These are phyloP conservation scores for Annulohypoxylon nitens DNA, from an alignment of 495 filamentous ascomycete genomes.

Conservation along the genomic window DNA sequence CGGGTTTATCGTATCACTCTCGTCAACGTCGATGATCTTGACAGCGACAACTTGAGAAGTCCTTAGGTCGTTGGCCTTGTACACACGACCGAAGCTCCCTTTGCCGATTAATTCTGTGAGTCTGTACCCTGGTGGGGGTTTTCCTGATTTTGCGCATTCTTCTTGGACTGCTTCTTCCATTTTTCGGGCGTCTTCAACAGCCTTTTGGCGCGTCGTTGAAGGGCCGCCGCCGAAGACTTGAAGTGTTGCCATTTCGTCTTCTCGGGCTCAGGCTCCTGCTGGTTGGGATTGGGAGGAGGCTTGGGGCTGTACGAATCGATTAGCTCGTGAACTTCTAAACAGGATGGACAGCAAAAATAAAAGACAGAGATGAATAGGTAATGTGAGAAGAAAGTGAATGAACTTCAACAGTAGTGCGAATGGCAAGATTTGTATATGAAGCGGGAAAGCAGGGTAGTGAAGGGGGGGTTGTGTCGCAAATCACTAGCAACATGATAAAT, in stretches of 20 bases:
- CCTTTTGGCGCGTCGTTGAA: constrained; percentile 61
- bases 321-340: constrained; percentile 1
- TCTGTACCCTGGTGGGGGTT: constrained; percentile 70
- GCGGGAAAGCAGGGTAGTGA: background rate
- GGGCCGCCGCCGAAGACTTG: constrained; percentile 57
- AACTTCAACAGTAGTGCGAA: background rate
- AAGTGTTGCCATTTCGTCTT: constrained; percentile 56
- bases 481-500: background rate
- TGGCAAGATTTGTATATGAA: background rate
- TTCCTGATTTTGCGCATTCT: constrained; percentile 61
- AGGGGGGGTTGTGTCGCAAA: background rate
- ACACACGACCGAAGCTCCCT: constrained; percentile 94
- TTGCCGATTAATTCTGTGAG: constrained; percentile 94
- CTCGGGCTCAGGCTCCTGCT: background rate
- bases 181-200: constrained; percentile 67
- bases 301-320: constrained; percentile 2
- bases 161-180: constrained; percentile 66
- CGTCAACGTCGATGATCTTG: constrained; percentile 97
- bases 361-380: background rate
- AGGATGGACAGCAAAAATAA: background rate
- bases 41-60: constrained; percentile 82
- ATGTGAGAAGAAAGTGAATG: background rate
- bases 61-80: constrained; percentile 76
- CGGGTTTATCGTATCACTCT: constrained; percentile 78
- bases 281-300: background rate